phyloP scores from a whole-genome alignment of 2,329 filamentous ascomycete genomes.

The Pyrenophora seminiperda region DNA sequence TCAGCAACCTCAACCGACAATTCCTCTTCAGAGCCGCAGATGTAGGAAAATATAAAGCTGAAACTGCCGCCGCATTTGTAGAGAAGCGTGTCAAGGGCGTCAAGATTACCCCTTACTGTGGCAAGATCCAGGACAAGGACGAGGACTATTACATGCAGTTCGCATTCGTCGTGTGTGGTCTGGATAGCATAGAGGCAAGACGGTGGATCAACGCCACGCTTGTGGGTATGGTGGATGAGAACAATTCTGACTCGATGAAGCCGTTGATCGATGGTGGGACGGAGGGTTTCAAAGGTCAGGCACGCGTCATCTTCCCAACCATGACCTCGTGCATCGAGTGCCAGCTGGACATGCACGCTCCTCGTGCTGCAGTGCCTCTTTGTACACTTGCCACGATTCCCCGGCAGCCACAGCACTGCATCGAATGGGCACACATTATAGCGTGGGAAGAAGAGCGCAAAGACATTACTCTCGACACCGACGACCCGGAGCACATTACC shows the following conservation, averaged over 20 bases:
- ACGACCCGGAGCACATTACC: constrained; percentile 95
- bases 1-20: constrained; percentile 96
- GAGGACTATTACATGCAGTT: constrained; percentile 98
- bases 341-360: constrained; percentile 97
- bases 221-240: constrained; percentile 84
- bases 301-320: constrained; percentile 87
- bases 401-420: constrained; percentile 94
- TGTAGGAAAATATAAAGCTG: constrained; percentile 91
- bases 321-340: constrained; percentile 97
- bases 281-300: constrained; percentile 97
- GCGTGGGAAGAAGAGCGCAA: constrained; percentile 79
- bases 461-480: constrained; percentile 86
- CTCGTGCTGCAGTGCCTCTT: constrained; percentile 92
- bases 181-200: constrained; percentile 97
- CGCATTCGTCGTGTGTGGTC: constrained; percentile 86
- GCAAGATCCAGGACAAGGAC: constrained; percentile 95
- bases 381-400: constrained; percentile 97
- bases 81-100: constrained; percentile 88
- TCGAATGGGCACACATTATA: constrained; percentile 98
- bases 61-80: constrained; percentile 89
- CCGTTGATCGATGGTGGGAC: constrained; percentile 96
- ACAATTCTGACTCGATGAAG: constrained; percentile 84
- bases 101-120: constrained; percentile 90
- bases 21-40: constrained; percentile 93
- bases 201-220: constrained; percentile 97